Evolutionary conservation across 345 rosid genomes (phyloP).

Genomic region (Bruguiera gymnorhiza): DNA sequence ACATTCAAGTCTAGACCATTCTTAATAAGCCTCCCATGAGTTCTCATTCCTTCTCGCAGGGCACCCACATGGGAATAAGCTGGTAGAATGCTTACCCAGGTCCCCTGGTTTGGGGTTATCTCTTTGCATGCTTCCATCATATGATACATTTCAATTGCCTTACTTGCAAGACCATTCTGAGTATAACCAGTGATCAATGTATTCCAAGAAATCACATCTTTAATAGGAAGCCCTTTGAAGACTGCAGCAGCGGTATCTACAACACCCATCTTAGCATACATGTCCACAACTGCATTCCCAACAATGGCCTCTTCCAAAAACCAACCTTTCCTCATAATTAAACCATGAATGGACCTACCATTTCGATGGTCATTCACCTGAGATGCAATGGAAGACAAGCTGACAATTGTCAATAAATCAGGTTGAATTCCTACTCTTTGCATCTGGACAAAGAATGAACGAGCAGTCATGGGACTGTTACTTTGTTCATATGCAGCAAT

Average conservation of each 20-base stretch:
- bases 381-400: conserved; percentile 66
- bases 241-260: conserved; percentile 62
- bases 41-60: conserved; percentile 65
- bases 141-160: conserved; percentile 52
- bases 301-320: conserved; percentile 49
- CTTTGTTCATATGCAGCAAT: conserved; percentile 69
- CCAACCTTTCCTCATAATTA: conserved; percentile 50
- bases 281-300: conserved; percentile 67
- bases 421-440: conserved; percentile 46
- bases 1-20: conserved; percentile 47
- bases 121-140: conserved; percentile 39
- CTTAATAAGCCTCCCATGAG: conserved; percentile 60
- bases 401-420: conserved; percentile 66
- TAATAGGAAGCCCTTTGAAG: conserved; percentile 54
- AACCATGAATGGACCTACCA: conserved; percentile 63
- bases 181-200: conserved; percentile 75
- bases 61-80: conserved; percentile 72
- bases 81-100: conserved; percentile 74
- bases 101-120: conserved; percentile 57
- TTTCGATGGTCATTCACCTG: conserved; percentile 50
- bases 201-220: conserved; percentile 86
- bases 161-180: conserved; percentile 59
- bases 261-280: conserved; percentile 81
- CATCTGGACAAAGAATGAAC: conserved; percentile 57
- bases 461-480: conserved; percentile 50